Percentiles rank a stretch among this genome's conserved stretches.
Evolutionary conservation across 139 green algal species (phyloP).

Genomic region (Picochlorum sp.): DNA sequence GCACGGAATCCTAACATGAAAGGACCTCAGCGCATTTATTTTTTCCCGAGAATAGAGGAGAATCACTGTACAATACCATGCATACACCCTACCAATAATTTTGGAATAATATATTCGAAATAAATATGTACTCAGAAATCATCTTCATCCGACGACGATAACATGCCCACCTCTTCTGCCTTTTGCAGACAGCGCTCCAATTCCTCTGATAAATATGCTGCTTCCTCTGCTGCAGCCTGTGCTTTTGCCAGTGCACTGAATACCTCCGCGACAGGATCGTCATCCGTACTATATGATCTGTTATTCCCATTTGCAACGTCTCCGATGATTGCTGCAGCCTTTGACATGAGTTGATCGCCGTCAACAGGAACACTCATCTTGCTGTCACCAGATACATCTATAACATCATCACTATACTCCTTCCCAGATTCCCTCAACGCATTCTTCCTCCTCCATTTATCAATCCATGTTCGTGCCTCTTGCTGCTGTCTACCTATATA

Average conservation of each 20-base stretch:
- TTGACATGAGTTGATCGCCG: neutral
- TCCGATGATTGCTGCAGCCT: neutral
- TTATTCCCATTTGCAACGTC: too few relatives aligned
- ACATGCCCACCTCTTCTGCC: conserved; percentile 16
- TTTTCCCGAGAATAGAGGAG: neutral
- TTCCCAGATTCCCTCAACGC: neutral
- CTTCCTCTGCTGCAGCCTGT: conserved; percentile 24
- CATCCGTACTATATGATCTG: neutral
- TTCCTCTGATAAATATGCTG: conserved; percentile 7
- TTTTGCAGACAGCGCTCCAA: conserved; percentile 21
- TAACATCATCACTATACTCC: neutral
- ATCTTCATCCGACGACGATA: conserved; percentile 16
- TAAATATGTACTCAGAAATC: neutral
- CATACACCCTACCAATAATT: neutral
- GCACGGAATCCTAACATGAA: neutral
- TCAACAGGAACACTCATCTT: neutral
- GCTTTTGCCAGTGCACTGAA: conserved; percentile 20
- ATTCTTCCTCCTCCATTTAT: neutral
- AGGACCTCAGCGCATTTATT: neutral
- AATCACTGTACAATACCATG: neutral
- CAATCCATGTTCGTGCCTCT: conserved; percentile 13
- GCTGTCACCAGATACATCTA: neutral
- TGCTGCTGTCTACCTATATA: conserved; percentile 8
- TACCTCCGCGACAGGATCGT: conserved; percentile 15
- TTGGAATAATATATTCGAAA: neutral